phyloP scores from a whole-genome alignment of 2,329 filamentous ascomycete species.

The Aspergillus aculeatus region DNA sequence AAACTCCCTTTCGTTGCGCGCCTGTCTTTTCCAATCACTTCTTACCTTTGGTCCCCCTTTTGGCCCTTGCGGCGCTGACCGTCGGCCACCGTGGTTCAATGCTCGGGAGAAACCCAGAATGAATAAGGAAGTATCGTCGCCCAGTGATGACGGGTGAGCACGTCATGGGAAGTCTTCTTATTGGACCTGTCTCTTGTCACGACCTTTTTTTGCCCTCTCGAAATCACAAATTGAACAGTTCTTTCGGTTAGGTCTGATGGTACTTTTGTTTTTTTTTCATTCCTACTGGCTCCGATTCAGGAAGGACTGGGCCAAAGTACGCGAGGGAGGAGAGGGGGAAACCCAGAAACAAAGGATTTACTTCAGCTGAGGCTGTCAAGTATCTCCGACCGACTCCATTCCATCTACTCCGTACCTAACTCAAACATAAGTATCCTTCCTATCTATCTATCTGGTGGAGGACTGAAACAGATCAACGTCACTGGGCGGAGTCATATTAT shows the following conservation, averaged over 20 bases:
- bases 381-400: neutral
- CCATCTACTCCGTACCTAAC: neutral
- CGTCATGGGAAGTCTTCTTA: constrained; percentile 12
- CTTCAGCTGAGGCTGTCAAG: neutral
- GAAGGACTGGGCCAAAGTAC: neutral
- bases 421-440: neutral
- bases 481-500: constrained; percentile 1
- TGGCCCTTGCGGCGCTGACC: constrained; percentile 3
- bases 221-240: neutral
- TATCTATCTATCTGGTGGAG: constrained; percentile 1
- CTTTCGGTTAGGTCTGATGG: neutral
- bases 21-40: neutral
- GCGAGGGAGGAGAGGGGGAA: neutral
- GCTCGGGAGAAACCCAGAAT: constrained; percentile 5
- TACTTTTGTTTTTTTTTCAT: neutral
- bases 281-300: neutral
- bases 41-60: neutral
- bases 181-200: constrained; percentile 9
- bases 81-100: constrained; percentile 6
- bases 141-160: constrained; percentile 16
- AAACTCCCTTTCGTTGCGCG: neutral
- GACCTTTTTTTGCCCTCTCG: neutral
- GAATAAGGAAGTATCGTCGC: neutral
- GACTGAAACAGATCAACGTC: constrained; percentile 6
- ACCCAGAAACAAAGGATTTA: neutral